Evolutionary conservation across 1,139 yeast species (phyloP), one percentile per base, ranked within the genome.

Genomic region (Groenewaldozyma sp.): DNA sequence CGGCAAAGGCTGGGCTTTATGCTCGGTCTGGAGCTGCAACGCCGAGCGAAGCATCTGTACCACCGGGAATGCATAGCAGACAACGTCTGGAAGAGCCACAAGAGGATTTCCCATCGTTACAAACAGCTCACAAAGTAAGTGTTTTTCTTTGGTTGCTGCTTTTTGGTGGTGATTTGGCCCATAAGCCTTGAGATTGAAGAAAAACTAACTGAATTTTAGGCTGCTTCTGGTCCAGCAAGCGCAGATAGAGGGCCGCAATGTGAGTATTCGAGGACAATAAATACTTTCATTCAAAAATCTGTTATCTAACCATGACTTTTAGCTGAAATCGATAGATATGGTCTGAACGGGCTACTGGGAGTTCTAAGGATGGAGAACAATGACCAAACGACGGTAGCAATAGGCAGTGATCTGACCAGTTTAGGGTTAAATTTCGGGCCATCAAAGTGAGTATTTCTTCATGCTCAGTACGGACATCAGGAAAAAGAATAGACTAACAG

Each of bases 361-460:
- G 70, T 88, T 10, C 70, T 84, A 35, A 73, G 73, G 46, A 76
- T 78, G 76, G 87, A 81, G 41, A 74, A 73, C 47, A 70, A 65
- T 36, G 88, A 79, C 47, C 73, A 76, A 45, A 74, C 78, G 11
- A 71, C 78, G 28, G 76, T 83, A 53, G 88, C 95, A 6, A 69
- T 84, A 44, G 97, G 97, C 18, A 80, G 82, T 37, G 97, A 91
- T 55, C 65, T 87, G 42, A 75, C 78, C 43, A 74, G 81, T 49
- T 65, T 83, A 32, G 94, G 93, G 14, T 65, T 86, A 37, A 82
- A 83, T 53, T 68, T 82, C 50, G 61, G 66, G 7, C 56, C 56
- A 5, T 52, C 59, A 13, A 59, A 58, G 59, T 46, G 49, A 43
- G 44, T 46, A 24, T 11, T n/a, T n/a, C n/a, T n/a, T n/a, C n/a